Evolutionary conservation across 257 asterid species (phyloP).

Genomic region (Capsicum chinense): DNA sequence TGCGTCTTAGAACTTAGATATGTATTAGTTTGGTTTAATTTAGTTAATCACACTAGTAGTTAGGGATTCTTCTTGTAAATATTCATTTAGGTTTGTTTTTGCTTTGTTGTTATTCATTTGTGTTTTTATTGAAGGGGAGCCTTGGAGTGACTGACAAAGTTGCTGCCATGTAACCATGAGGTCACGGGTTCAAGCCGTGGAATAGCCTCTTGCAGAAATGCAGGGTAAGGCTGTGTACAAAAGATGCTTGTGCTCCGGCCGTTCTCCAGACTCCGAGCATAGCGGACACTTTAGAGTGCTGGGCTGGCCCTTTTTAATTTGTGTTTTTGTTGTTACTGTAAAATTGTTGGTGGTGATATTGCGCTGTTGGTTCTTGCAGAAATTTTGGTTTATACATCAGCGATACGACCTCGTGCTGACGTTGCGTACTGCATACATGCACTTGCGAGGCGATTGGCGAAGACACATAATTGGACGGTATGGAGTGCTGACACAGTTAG

Average conservation of each 20-base stretch:
- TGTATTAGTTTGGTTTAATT: background rate
- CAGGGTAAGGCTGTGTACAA: no score
- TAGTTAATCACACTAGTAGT: background rate
- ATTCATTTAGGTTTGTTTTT: background rate
- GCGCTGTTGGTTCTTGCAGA: slow-evolving; percentile 69
- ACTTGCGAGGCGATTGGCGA: slow-evolving; percentile 81
- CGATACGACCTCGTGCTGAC: slow-evolving; percentile 84
- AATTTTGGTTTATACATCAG: slow-evolving; percentile 78
- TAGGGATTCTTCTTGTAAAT: background rate
- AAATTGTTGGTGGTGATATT: slow-evolving; percentile 38
- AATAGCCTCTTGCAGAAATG: no score
- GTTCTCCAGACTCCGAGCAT: no score
- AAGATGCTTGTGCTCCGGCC: no score
- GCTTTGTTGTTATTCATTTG: background rate
- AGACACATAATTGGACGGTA: slow-evolving; percentile 99
- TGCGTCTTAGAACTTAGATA: background rate
- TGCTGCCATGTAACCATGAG: no score
- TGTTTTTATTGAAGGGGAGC: no score
- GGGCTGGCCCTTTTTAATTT: background rate
- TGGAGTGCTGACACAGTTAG: slow-evolving; percentile 33
- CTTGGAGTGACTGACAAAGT: no score
- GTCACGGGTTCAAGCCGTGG: no score
- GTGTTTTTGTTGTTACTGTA: slow-evolving; percentile 11
- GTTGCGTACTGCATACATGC: slow-evolving; percentile 97
- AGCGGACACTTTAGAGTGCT: no score